phyloP scores from a whole-genome alignment of 148 eudicot genomes.

The Polygonum aviculare region DNA sequence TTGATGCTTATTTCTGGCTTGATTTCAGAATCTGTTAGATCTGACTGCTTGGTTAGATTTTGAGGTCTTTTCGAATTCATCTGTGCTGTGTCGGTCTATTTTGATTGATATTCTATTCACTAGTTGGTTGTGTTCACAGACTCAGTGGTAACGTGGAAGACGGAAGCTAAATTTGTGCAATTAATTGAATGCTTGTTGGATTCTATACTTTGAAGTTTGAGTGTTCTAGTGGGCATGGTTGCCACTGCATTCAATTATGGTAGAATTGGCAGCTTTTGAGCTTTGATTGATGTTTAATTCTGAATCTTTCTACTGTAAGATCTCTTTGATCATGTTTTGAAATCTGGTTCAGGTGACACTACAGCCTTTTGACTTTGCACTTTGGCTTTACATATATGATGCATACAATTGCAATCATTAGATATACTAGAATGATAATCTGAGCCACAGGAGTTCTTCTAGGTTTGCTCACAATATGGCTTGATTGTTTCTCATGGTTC shows the following conservation, averaged over 20 bases:
- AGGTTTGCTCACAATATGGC: no score
- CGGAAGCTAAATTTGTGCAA: no score
- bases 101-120: not conserved
- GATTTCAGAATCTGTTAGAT: not conserved
- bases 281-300: no score
- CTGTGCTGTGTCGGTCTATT: not conserved
- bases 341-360: not conserved
- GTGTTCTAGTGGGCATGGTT: not conserved
- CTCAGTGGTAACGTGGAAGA: no score
- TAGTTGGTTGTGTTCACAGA: not conserved
- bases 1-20: not conserved
- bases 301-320: no score
- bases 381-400: not conserved
- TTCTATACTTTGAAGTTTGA: not conserved
- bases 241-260: no score
- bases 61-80: not conserved
- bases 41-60: not conserved
- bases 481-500: no score
- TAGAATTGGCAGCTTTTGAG: no score
- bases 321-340: no score
- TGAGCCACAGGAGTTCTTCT: no score
- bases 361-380: not conserved
- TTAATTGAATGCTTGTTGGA: not conserved
- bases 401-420: no score
- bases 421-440: no score